Evolutionary conservation across 2,329 filamentous ascomycete genomes (phyloP).

Genomic region (Monilinia laxa): DNA sequence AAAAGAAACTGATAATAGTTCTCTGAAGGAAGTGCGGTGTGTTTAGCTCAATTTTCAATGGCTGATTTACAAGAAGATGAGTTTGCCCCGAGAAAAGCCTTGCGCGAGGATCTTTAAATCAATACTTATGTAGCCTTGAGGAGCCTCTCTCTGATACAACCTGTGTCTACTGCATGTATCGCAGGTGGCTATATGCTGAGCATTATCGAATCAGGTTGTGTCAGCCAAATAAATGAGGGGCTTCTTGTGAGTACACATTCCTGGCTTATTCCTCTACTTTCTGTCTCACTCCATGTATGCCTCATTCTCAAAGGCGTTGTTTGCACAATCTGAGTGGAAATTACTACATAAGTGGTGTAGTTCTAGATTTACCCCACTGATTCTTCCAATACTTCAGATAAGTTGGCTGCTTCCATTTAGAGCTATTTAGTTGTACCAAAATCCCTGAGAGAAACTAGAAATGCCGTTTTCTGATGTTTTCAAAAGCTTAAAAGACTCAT

Average conservation of each 20-base stretch:
- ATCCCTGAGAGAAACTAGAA: too few species aligned
- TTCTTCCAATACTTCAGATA: neutral
- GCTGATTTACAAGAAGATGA: neutral
- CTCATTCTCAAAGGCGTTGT: neutral
- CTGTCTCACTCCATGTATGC: neutral
- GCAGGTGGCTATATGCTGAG: neutral
- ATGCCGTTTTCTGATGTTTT: neutral
- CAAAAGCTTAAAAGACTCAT: neutral
- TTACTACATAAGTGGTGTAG: neutral
- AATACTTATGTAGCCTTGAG: neutral
- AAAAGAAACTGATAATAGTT: neutral
- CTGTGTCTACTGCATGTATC: neutral
- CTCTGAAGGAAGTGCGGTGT: too few species aligned
- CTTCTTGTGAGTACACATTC: neutral
- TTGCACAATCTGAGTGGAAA: neutral
- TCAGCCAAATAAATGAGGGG: neutral
- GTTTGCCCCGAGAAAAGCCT: conserved; percentile 12
- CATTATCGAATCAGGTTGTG: neutral
- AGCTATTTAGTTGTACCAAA: neutral
- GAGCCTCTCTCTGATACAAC: conserved; percentile 4
- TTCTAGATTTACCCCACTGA: neutral
- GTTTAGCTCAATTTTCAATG: neutral
- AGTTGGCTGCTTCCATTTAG: neutral
- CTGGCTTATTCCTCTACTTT: neutral
- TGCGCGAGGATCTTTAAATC: conserved; percentile 2